Percentiles rank a stretch among this genome's conserved stretches.
These are phyloP conservation scores for Hymenoscyphus fructigenus DNA, from an alignment of 2,329 filamentous ascomycete genomes.

Conservation along the genomic window DNA sequence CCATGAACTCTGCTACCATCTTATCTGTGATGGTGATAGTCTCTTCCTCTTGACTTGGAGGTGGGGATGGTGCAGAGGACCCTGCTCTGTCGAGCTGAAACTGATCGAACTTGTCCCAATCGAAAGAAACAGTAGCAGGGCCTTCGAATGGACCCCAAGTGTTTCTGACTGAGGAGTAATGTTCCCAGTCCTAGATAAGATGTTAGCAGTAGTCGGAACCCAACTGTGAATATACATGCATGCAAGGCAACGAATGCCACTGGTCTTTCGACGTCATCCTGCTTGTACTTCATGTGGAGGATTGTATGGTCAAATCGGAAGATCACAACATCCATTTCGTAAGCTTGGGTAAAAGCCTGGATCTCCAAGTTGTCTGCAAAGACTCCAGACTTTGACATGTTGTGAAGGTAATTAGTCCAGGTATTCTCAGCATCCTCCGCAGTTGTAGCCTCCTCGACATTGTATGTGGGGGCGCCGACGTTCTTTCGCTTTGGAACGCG, in stretches of 20 bases:
- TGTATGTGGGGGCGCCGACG: conserved; percentile 46
- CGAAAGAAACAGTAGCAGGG: conserved; percentile 44
- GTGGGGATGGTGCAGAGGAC: conserved; percentile 32
- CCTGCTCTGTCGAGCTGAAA: conserved; percentile 36
- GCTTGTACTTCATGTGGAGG: conserved; percentile 47
- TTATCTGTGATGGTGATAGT: conserved; percentile 47
- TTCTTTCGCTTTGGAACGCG: conserved; percentile 55
- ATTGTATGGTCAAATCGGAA: conserved; percentile 51
- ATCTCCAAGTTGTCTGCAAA: conserved; percentile 70
- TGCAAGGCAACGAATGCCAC: conserved; percentile 61
- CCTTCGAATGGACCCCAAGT: conserved; percentile 58
- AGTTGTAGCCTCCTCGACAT: conserved; percentile 44
- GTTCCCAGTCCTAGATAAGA: conserved; percentile 54
- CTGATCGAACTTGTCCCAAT: conserved; percentile 1
- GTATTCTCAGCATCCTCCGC: conserved; percentile 51
- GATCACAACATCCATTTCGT: conserved; percentile 60
- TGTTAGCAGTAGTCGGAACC: conserved; percentile 19
- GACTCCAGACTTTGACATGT: conserved; percentile 59
- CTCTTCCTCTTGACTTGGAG: conserved; percentile 33
- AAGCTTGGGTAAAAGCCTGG: conserved; percentile 62
- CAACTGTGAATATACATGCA: conserved; percentile 43
- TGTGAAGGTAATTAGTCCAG: conserved; percentile 55
- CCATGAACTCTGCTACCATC: conserved; percentile 54
- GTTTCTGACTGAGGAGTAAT: conserved; percentile 66
- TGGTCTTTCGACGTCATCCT: conserved; percentile 35